phyloP scores from a whole-genome alignment of 2,329 filamentous ascomycete species.

The Aspergillus costaricaensis region DNA sequence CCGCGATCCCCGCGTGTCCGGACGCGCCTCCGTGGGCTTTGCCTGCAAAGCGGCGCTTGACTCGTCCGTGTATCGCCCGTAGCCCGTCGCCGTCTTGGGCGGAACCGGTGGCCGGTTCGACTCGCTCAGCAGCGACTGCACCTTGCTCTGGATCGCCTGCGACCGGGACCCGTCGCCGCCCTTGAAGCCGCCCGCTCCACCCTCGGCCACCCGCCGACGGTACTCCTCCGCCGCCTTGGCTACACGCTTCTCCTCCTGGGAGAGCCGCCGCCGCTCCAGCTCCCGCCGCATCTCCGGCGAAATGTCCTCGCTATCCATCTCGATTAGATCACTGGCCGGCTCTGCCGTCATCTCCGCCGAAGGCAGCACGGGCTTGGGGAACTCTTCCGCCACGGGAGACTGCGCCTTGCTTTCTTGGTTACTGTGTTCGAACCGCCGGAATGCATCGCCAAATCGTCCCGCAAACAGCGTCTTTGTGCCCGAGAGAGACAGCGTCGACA shows the following conservation, averaged over 20 bases:
- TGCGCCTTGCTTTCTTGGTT: conserved; percentile 37
- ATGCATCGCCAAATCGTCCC: conserved; percentile 89
- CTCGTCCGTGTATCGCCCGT: conserved; percentile 77
- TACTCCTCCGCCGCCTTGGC: conserved; percentile 88
- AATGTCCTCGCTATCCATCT: conserved; percentile 67
- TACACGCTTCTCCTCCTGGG: conserved; percentile 86
- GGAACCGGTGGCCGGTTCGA: conserved; percentile 63
- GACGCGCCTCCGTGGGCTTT: conserved; percentile 35
- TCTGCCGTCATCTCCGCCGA: conserved; percentile 76
- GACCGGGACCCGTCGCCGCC: conserved; percentile 62
- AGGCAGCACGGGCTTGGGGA: conserved; percentile 60
- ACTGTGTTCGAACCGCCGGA: conserved; percentile 80
- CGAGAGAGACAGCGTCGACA: conserved; percentile 68
- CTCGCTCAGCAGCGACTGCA: conserved; percentile 79
- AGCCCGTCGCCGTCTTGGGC: conserved; percentile 78
- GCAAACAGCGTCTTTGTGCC: conserved; percentile 80
- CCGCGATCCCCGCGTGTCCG: conserved; percentile 25
- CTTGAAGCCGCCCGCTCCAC: conserved; percentile 54
- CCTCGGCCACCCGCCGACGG: conserved; percentile 68
- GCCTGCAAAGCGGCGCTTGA: conserved; percentile 40
- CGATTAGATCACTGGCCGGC: conserved; percentile 66
- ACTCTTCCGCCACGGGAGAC: conserved; percentile 46
- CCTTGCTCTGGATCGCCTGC: conserved; percentile 85
- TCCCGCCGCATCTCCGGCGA: conserved; percentile 88
- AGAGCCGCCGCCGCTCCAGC: conserved; percentile 76